These are phyloP conservation scores for Schoenoplectus tabernaemontani DNA, from an alignment of 202 grass and related monocot genomes.

Conservation along the genomic window DNA sequence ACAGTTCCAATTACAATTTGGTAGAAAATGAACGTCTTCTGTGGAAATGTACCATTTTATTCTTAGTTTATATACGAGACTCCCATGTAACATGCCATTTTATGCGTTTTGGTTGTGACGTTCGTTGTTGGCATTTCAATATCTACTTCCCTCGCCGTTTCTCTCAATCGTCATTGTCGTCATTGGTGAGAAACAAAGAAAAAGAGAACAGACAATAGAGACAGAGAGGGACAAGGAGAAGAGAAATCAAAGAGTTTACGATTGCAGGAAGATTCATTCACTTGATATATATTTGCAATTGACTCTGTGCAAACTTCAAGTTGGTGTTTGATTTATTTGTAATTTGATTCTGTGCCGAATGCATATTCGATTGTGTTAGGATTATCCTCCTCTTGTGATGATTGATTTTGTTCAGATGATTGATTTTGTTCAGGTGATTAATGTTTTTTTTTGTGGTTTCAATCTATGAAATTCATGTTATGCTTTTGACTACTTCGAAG, in stretches of 20 bases:
- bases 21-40: background rate
- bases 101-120: slow-evolving; percentile 14
- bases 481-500: background rate
- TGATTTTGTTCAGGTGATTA: too few relatives aligned
- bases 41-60: background rate
- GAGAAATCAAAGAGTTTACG: background rate
- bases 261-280: background rate
- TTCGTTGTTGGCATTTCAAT: slow-evolving; percentile 6
- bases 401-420: background rate
- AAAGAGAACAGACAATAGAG: background rate
- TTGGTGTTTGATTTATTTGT: background rate
- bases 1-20: too few relatives aligned
- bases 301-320: background rate
- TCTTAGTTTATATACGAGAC: background rate
- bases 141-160: background rate
- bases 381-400: background rate
- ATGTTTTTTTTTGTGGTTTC: too few relatives aligned
- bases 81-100: background rate
- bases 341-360: background rate
- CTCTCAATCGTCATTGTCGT: background rate
- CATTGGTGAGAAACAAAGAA: background rate
- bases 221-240: background rate
- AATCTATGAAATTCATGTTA: too few relatives aligned
- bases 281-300: background rate
- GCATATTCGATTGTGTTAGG: background rate